A percentile compares a stretch with the other conserved stretches of the same genome.
phyloP scores from a whole-genome alignment of 2,329 filamentous ascomycete genomes.

The Lachnellula suecica region DNA sequence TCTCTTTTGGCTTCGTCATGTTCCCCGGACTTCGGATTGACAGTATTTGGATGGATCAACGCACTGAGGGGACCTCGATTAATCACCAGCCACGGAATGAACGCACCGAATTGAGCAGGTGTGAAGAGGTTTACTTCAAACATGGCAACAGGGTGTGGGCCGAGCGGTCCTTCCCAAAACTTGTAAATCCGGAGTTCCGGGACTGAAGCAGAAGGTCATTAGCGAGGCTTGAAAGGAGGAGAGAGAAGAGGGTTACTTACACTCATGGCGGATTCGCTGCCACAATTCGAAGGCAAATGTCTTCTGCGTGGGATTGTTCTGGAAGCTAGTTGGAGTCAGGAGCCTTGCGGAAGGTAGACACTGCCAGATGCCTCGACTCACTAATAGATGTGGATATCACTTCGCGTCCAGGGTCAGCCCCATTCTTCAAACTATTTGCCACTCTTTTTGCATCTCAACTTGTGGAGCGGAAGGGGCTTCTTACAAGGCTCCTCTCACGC shows the following conservation, averaged over 20 bases:
- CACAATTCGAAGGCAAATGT: slow-evolving; percentile 71
- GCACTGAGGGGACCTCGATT: slow-evolving; percentile 78
- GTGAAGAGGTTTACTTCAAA: slow-evolving; percentile 90
- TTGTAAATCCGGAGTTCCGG: slow-evolving; percentile 81
- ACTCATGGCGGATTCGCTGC: slow-evolving; percentile 78
- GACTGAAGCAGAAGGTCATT: slow-evolving; percentile 47
- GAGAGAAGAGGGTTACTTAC: slow-evolving; percentile 40
- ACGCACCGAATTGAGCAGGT: slow-evolving; percentile 84
- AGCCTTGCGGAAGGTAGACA: no score
- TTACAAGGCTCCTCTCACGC: slow-evolving; percentile 68
- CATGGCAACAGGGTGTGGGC: slow-evolving; percentile 83
- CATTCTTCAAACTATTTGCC: not conserved
- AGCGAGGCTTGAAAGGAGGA: not conserved
- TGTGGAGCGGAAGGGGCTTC: slow-evolving; percentile 29
- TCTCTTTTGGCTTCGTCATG: slow-evolving; percentile 30
- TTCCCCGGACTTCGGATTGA: slow-evolving; percentile 49
- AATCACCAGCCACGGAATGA: slow-evolving; percentile 81
- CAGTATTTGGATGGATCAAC: slow-evolving; percentile 80
- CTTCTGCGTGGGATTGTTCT: slow-evolving; percentile 59
- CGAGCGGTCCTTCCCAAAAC: slow-evolving; percentile 75
- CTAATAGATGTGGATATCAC: slow-evolving; percentile 87
- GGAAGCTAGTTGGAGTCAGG: no score
- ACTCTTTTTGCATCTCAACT: not conserved
- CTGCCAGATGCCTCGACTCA: no score
- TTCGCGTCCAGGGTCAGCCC: slow-evolving; percentile 27